phyloP scores from a whole-genome alignment of 2,329 filamentous ascomycete genomes.

The Botryotinia globosa region DNA sequence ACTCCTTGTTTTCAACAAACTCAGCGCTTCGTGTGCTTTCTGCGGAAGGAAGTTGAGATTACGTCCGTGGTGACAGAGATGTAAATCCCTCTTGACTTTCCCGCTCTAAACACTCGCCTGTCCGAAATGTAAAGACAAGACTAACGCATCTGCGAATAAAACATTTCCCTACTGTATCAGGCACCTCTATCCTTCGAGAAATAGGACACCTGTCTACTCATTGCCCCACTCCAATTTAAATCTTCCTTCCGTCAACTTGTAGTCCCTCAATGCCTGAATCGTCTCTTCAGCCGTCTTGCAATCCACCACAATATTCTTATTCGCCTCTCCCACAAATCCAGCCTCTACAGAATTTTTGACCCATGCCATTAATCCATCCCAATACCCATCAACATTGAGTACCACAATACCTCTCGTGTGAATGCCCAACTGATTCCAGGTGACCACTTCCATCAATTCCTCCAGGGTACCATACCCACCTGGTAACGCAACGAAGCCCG shows the following conservation, averaged over 20 bases:
- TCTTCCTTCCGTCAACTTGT: conserved; percentile 70
- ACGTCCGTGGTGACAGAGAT: neutral
- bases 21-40: neutral
- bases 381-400: conserved; percentile 87
- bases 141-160: neutral
- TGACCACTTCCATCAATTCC: conserved; percentile 86
- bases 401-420: conserved; percentile 77
- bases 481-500: conserved; percentile 82
- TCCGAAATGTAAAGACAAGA: no score
- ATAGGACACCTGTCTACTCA: conserved; percentile 3
- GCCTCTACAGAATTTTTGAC: conserved; percentile 70
- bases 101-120: neutral
- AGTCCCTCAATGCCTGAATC: conserved; percentile 65
- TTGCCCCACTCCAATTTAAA: conserved; percentile 80
- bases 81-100: neutral
- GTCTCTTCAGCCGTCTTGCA: conserved; percentile 71
- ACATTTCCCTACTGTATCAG: neutral
- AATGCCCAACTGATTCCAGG: conserved; percentile 97
- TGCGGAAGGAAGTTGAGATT: neutral
- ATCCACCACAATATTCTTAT: conserved; percentile 75
- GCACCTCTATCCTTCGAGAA: neutral
- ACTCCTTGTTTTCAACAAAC: neutral
- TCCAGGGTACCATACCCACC: conserved; percentile 95
- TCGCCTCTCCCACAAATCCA: conserved; percentile 71
- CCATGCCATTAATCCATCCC: conserved; percentile 83